phyloP scores from a whole-genome alignment of 805 yeast species.

The Candida alai region DNA sequence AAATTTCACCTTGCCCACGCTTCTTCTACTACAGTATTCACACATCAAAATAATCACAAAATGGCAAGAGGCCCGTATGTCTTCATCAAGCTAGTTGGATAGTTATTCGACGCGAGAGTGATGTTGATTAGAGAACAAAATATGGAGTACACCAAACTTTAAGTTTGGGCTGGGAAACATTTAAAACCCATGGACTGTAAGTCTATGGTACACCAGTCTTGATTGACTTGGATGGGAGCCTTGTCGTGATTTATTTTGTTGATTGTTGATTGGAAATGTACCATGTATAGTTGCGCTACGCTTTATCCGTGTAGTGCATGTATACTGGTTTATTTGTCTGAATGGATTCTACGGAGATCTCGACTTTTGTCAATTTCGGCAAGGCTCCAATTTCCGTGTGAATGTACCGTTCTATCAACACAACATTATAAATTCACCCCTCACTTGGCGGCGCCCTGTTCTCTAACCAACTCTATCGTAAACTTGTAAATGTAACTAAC shows the following conservation, averaged over 20 bases:
- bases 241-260: conserved; percentile 35
- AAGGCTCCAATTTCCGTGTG: too few relatives aligned
- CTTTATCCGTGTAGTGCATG: too few relatives aligned
- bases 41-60: conserved; percentile 20
- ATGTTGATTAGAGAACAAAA: background rate
- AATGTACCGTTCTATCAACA: too few relatives aligned
- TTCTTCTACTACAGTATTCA: conserved; percentile 4
- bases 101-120: conserved; percentile 8
- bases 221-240: conserved; percentile 43
- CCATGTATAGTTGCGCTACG: too few relatives aligned
- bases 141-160: conserved; percentile 10
- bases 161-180: conserved; percentile 11
- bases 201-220: conserved; percentile 11
- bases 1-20: conserved; percentile 5
- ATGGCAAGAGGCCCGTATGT: conserved; percentile 57
- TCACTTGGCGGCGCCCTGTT: conserved; percentile 4
- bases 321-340: too few relatives aligned
- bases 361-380: too few relatives aligned
- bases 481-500: conserved; percentile 7
- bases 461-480: conserved; percentile 2
- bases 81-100: conserved; percentile 6
- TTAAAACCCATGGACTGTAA: conserved; percentile 8
- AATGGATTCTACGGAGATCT: too few relatives aligned
- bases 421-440: too few relatives aligned
- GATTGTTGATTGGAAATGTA: too few relatives aligned